Evolutionary conservation across 2,329 filamentous ascomycete genomes (phyloP).

Genomic region (Claviceps maximensis): DNA sequence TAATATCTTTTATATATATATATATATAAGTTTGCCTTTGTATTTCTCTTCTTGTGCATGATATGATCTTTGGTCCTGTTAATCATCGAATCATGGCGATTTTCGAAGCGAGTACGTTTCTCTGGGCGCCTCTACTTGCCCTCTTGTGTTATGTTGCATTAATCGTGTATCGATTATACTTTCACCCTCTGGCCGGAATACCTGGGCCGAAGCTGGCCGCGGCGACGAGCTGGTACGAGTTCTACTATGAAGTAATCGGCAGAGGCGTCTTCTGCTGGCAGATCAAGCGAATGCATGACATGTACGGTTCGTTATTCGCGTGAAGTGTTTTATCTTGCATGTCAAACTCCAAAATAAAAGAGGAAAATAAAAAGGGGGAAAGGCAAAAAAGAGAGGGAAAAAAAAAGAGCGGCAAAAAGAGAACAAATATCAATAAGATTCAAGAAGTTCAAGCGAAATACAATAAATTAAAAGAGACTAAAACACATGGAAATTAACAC

Average conservation of each 20-base stretch:
- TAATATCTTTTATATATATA: too few species aligned
- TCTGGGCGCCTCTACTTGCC: not conserved
- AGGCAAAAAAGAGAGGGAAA: not conserved
- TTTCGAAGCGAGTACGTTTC: not conserved
- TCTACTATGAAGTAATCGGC: constrained; percentile 18
- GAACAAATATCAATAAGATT: not conserved
- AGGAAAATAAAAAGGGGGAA: not conserved
- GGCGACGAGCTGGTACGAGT: constrained; percentile 18
- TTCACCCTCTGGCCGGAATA: constrained; percentile 15
- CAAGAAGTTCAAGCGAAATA: not conserved
- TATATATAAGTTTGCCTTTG: too few species aligned
- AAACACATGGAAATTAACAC: not conserved
- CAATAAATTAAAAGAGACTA: not conserved
- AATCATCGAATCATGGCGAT: not conserved
- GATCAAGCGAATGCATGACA: constrained; percentile 19
- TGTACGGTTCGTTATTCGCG: constrained; percentile 18
- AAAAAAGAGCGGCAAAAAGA: not conserved
- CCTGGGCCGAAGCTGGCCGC: constrained; percentile 22
- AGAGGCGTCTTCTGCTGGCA: constrained; percentile 16
- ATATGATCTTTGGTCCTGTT: too few species aligned
- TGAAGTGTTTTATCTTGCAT: too few species aligned
- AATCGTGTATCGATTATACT: constrained; percentile 11
- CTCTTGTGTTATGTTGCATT: not conserved
- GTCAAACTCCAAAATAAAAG: too few species aligned
- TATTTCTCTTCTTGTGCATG: too few species aligned